phyloP scores from a whole-genome alignment of 192 early-diverging fungal genomes.

The Chytriomyces sp. region DNA sequence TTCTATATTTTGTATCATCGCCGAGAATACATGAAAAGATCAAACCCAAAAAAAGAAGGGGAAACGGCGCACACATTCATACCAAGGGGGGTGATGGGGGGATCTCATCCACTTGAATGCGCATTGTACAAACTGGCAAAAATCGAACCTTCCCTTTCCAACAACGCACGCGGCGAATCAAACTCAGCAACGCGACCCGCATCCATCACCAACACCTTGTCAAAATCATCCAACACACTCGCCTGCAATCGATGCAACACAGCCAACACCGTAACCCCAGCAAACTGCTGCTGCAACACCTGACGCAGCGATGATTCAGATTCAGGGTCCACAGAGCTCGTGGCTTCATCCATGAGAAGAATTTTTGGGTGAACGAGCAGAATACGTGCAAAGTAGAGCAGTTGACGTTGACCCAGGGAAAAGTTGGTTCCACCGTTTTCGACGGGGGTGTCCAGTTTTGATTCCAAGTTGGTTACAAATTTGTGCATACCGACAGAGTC shows the following conservation, averaged over 20 bases:
- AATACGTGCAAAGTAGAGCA: slow-evolving; percentile 58
- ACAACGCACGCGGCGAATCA: slow-evolving; percentile 70
- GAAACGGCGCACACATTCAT: too few relatives aligned
- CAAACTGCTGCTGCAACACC: slow-evolving; percentile 54
- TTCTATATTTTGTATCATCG: too few relatives aligned
- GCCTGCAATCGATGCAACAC: slow-evolving; percentile 86
- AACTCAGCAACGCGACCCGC: slow-evolving; percentile 75
- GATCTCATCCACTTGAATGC: too few relatives aligned
- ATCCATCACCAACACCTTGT: slow-evolving; percentile 79
- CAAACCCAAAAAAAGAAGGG: too few relatives aligned
- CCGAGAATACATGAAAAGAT: too few relatives aligned
- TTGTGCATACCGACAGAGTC: slow-evolving; percentile 47
- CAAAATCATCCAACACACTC: slow-evolving; percentile 72
- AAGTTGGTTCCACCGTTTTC: slow-evolving; percentile 52
- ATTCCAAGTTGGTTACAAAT: slow-evolving; percentile 31
- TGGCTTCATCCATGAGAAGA: slow-evolving; percentile 59
- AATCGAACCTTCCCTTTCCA: slow-evolving; percentile 29
- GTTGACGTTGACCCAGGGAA: slow-evolving; percentile 54
- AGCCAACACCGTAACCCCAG: slow-evolving; percentile 64
- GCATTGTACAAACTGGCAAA: slow-evolving; percentile 37
- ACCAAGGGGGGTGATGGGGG: too few relatives aligned
- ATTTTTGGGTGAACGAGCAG: slow-evolving; percentile 46
- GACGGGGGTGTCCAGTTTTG: slow-evolving; percentile 46
- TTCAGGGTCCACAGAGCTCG: slow-evolving; percentile 62
- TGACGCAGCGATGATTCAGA: slow-evolving; percentile 74